phyloP scores from a whole-genome alignment of 1,139 yeast genomes.

The Zygosaccharomyces pseudobailii region DNA sequence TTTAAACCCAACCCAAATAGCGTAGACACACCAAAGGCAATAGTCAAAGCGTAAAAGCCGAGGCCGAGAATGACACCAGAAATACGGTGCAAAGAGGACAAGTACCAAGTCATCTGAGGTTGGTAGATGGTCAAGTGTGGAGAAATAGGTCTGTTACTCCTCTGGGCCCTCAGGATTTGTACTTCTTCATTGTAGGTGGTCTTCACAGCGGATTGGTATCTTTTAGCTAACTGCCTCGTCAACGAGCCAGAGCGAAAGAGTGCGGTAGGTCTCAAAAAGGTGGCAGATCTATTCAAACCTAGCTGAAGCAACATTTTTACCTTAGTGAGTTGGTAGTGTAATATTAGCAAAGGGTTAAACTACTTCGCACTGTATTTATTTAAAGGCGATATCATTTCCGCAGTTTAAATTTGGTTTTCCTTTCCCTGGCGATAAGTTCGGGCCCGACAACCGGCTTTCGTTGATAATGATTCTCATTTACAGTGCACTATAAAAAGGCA shows the following conservation, averaged over 20 bases:
- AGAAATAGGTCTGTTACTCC: constrained; percentile 82
- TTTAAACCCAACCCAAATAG: constrained; percentile 60
- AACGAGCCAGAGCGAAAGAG: constrained; percentile 9
- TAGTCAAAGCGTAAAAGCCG: constrained; percentile 72
- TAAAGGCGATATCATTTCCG: neutral
- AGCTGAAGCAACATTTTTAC: constrained; percentile 7
- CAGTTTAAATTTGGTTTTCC: neutral
- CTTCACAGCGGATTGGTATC: constrained; percentile 44
- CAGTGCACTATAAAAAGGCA: no score
- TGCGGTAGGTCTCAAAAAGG: constrained; percentile 8
- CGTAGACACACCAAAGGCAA: constrained; percentile 69
- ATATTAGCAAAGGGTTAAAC: neutral
- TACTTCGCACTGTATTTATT: neutral
- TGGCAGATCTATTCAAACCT: constrained; percentile 9
- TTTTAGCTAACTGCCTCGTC: constrained; percentile 4
- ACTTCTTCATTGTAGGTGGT: constrained; percentile 63
- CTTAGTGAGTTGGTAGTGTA: neutral
- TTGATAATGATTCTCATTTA: neutral
- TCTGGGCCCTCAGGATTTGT: constrained; percentile 70
- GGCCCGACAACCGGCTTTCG: neutral
- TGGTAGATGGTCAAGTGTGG: constrained; percentile 88
- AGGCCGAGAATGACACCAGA: constrained; percentile 81
- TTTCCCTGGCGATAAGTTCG: neutral
- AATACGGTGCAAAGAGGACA: constrained; percentile 82
- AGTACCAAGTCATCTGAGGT: constrained; percentile 79